Evolutionary conservation across 2,329 filamentous ascomycete genomes (phyloP).

Genomic region (Capronia americana): DNA sequence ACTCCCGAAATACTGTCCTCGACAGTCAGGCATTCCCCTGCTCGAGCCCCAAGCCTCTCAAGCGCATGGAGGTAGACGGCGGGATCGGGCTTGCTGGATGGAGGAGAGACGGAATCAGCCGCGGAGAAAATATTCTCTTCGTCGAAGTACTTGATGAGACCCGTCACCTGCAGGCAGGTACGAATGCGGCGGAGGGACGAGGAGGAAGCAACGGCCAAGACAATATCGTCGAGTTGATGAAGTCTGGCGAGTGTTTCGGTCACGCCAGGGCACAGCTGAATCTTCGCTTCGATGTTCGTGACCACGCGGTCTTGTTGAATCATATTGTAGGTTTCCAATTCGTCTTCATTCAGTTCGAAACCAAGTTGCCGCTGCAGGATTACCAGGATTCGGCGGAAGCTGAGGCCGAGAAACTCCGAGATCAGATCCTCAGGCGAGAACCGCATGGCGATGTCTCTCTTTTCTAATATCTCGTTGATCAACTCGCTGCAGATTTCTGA

Average conservation of each 20-base stretch:
- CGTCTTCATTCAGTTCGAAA: slow-evolving; percentile 71
- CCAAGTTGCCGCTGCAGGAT: slow-evolving; percentile 76
- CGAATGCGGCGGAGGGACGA: slow-evolving; percentile 78
- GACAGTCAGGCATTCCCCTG: slow-evolving; percentile 76
- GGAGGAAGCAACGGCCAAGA: slow-evolving; percentile 82
- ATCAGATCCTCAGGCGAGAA: slow-evolving; percentile 83
- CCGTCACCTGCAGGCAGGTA: slow-evolving; percentile 79
- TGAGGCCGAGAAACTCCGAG: slow-evolving; percentile 87
- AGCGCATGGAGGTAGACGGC: slow-evolving; percentile 84
- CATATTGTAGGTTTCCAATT: slow-evolving; percentile 75
- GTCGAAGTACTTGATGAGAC: slow-evolving; percentile 80
- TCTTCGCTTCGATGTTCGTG: slow-evolving; percentile 73
- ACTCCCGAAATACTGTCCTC: slow-evolving; percentile 90
- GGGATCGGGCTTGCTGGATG: slow-evolving; percentile 90
- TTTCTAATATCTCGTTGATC: slow-evolving; percentile 81
- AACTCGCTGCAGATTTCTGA: slow-evolving; percentile 91
- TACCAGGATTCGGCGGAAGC: slow-evolving; percentile 90
- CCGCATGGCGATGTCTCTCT: slow-evolving; percentile 66
- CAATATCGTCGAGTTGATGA: slow-evolving; percentile 63
- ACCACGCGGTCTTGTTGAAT: slow-evolving; percentile 85
- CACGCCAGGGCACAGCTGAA: slow-evolving; percentile 72
- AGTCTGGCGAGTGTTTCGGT: slow-evolving; percentile 72
- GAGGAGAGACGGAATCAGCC: slow-evolving; percentile 75
- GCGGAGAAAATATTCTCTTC: slow-evolving; percentile 79
- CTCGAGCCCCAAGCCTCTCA: slow-evolving; percentile 72